A percentile compares a stretch with the other conserved stretches of the same genome.
These are phyloP conservation scores for Paraphaeosphaeria sporulosa DNA, from an alignment of 2,329 filamentous ascomycete species.

Conservation along the genomic window DNA sequence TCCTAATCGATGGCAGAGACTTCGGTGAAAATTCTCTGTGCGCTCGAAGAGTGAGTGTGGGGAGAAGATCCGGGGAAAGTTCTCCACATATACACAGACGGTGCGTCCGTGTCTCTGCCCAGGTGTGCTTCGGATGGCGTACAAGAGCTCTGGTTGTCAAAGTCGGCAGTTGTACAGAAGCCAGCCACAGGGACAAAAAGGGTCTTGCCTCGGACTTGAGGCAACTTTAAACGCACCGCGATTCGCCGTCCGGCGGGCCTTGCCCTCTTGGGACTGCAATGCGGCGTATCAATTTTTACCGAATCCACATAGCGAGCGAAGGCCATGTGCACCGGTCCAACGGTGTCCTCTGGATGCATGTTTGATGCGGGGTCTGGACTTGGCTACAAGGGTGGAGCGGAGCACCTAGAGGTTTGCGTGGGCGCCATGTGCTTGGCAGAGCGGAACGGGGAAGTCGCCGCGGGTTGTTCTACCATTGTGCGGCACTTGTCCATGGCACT, in stretches of 20 bases:
- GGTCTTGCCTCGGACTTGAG: slow-evolving; percentile 22
- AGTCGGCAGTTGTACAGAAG: slow-evolving; percentile 40
- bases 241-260: slow-evolving; percentile 12
- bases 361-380: slow-evolving; percentile 38
- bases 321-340: slow-evolving; percentile 25
- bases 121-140: slow-evolving; percentile 10
- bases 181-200: slow-evolving; percentile 17
- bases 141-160: slow-evolving; percentile 23
- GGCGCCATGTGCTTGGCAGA: slow-evolving; percentile 22
- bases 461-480: slow-evolving; percentile 14
- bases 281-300: slow-evolving; percentile 29
- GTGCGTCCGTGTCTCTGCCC: slow-evolving; percentile 1
- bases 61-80: slow-evolving; percentile 36
- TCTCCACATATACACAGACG: slow-evolving; percentile 33
- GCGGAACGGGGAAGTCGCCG: slow-evolving; percentile 17
- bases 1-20: background rate
- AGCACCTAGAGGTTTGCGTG: slow-evolving; percentile 24
- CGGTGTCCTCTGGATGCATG: slow-evolving; percentile 28
- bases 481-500: slow-evolving; percentile 17
- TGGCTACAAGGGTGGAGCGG: slow-evolving; percentile 39
- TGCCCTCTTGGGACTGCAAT: slow-evolving; percentile 27
- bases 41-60: slow-evolving; percentile 4
- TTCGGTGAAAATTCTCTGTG: background rate
- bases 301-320: slow-evolving; percentile 33
- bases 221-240: slow-evolving; percentile 27